These are phyloP conservation scores for Fusarium cyanostomum DNA, from an alignment of 2,329 filamentous ascomycete species.

Conservation along the genomic window DNA sequence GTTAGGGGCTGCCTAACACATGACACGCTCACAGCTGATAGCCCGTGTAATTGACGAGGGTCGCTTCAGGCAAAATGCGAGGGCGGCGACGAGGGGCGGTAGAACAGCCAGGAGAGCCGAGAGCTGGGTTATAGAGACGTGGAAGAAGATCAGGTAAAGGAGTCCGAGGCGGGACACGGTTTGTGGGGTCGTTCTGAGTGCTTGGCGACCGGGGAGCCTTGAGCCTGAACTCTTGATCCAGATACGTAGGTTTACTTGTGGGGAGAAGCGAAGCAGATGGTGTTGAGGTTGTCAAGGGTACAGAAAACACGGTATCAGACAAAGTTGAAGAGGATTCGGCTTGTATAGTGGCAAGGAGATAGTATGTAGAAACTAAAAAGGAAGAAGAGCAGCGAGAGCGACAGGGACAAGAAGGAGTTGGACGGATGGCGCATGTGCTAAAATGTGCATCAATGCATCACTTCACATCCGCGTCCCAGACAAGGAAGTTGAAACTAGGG, in stretches of 20 bases:
- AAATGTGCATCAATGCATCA: constrained; percentile 34
- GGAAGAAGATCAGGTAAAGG: constrained; percentile 7
- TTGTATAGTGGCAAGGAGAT: constrained; percentile 15
- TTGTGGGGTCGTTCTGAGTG: constrained; percentile 15
- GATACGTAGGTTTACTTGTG: background rate
- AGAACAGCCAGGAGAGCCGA: background rate
- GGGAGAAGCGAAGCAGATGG: constrained; percentile 9
- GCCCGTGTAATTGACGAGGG: background rate
- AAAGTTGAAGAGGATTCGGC: constrained; percentile 2
- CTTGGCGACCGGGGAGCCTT: constrained; percentile 15
- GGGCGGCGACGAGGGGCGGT: background rate
- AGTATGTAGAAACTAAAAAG: constrained; percentile 19
- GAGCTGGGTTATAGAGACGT: constrained; percentile 5
- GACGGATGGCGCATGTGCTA: constrained; percentile 32
- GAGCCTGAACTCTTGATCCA: background rate
- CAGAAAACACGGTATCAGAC: background rate
- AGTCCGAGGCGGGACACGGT: constrained; percentile 4
- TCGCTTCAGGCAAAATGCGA: constrained; percentile 1
- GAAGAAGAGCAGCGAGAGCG: constrained; percentile 27
- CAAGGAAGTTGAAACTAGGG: constrained; percentile 25
- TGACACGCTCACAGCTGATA: background rate
- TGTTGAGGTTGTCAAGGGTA: background rate
- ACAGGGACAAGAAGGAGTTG: constrained; percentile 28
- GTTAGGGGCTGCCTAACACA: constrained; percentile 5
- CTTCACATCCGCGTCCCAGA: constrained; percentile 30